Evolutionary conservation across 2,329 filamentous ascomycete genomes (phyloP).

Genomic region (Orbilia quercus): DNA sequence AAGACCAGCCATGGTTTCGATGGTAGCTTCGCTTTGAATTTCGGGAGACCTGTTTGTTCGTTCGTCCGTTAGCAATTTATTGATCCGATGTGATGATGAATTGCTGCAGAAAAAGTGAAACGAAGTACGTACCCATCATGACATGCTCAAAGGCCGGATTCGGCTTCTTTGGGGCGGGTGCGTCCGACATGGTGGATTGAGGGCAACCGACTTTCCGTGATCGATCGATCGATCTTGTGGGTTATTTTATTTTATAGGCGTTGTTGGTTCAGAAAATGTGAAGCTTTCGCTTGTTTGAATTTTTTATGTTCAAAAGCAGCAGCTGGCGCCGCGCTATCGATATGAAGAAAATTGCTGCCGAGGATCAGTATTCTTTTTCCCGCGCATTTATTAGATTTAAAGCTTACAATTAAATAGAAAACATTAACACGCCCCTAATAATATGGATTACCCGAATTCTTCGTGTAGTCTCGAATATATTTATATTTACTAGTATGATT

Average conservation of each 20-base stretch:
- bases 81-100: constrained; percentile 32
- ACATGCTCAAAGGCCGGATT: constrained; percentile 51
- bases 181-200: constrained; percentile 40
- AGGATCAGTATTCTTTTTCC: no score
- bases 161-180: constrained; percentile 46
- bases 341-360: constrained; percentile 24
- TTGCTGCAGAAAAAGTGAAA: not conserved
- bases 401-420: no score
- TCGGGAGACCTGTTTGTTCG: constrained; percentile 76
- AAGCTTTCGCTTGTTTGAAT: constrained; percentile 37
- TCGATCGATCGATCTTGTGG: no score
- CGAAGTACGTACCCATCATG: constrained; percentile 25
- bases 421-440: no score
- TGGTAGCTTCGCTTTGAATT: constrained; percentile 83
- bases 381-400: no score
- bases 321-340: constrained; percentile 47
- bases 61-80: constrained; percentile 8
- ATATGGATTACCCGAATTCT: constrained; percentile 19
- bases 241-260: constrained; percentile 27
- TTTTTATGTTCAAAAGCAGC: constrained; percentile 35
- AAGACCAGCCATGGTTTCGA: constrained; percentile 99
- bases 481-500: constrained; percentile 39
- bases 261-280: constrained; percentile 23
- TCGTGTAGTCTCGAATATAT: no score
- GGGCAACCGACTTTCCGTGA: not conserved